phyloP scores from a whole-genome alignment of 2,329 filamentous ascomycete species.

The Epichloe aotearoae region DNA sequence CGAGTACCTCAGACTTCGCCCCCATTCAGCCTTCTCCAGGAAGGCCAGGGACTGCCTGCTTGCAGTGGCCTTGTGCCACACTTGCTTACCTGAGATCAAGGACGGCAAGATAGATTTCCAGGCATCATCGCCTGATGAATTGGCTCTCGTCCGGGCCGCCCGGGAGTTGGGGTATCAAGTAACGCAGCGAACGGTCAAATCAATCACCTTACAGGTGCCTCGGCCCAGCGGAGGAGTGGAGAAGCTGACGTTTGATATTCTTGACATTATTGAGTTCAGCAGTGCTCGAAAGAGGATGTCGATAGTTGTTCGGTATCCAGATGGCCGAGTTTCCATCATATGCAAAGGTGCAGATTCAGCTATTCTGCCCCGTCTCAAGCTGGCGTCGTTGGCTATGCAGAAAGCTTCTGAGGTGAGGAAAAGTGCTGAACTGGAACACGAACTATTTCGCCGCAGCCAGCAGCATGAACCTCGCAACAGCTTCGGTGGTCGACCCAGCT shows the following conservation, averaged over 20 bases:
- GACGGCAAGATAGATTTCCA: slow-evolving; percentile 68
- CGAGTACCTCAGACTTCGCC: slow-evolving; percentile 61
- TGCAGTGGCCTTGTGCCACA: slow-evolving; percentile 78
- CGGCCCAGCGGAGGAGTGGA: slow-evolving; percentile 24
- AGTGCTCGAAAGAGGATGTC: slow-evolving; percentile 87
- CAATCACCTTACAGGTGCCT: slow-evolving; percentile 41
- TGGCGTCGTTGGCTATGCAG: slow-evolving; percentile 59
- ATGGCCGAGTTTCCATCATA: slow-evolving; percentile 67
- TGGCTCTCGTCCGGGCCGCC: slow-evolving; percentile 73
- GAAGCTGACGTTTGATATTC: slow-evolving; percentile 58
- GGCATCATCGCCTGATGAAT: slow-evolving; percentile 79
- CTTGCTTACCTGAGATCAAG: slow-evolving; percentile 67
- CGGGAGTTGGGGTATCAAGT: slow-evolving; percentile 75
- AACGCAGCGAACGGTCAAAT: slow-evolving; percentile 57
- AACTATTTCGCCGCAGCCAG: slow-evolving; percentile 41
- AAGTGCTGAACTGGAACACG: slow-evolving; percentile 45
- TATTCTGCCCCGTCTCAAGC: slow-evolving; percentile 63
- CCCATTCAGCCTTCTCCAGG: slow-evolving; percentile 62
- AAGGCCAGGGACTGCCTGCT: slow-evolving; percentile 75
- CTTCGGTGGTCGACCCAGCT: slow-evolving; percentile 39
- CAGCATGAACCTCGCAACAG: slow-evolving; percentile 41
- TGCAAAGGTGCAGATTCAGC: slow-evolving; percentile 86
- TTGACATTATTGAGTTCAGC: slow-evolving; percentile 85
- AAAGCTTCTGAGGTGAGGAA: slow-evolving; percentile 56
- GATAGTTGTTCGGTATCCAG: slow-evolving; percentile 72